Evolutionary conservation across 352 stramenopile genomes (phyloP), one percentile per base, ranked within the genome.

Genomic region (Phytopythium sindhum): DNA sequence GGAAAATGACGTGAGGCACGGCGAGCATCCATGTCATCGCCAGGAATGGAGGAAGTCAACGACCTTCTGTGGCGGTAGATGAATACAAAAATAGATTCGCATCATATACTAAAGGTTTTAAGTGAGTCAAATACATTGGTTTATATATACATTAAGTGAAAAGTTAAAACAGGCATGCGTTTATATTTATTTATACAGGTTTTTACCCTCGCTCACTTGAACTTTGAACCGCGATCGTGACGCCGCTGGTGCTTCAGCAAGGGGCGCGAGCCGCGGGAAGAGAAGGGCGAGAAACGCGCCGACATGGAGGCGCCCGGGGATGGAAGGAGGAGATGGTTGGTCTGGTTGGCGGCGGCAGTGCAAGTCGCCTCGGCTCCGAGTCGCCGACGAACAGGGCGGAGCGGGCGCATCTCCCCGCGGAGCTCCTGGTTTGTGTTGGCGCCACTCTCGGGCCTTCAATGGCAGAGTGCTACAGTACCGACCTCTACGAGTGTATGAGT

Each of bases 211-310:
- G 9, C 12, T 19, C 56, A 51, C 45, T 64, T 68, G 29, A 68
- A 68, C 41, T 60, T 42, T 41, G 10, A 59, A 50, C 28, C n/a
- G 53, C 53, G 35, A 48, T 60, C 54, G 54, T 60, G 54, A 60
- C 54, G 54, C 48, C 26, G 48, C 54, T 24, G 29, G 28, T 41
- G 50, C 50, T 35, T 39, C 29, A 57, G 24, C 28, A 29, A 58
- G n/a, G 44, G n/a, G 31, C 26, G 29, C 28, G 51, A 35, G 29
- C 11, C 51, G 31, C 53, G 28, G 53, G 21, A 45, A 26, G 31
- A 29, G n/a, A 28, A 29, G 11, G 12, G 15, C 24, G 48, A 55
- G 24, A 33, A 37, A 55, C 33, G 33, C 33, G 33, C 33, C 33
- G 14, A 10, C 33, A 39, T 39, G 26, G 17, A 55, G 11, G 24